phyloP scores from a whole-genome alignment of 2,329 filamentous ascomycete genomes.

The Colletotrichum lupini region DNA sequence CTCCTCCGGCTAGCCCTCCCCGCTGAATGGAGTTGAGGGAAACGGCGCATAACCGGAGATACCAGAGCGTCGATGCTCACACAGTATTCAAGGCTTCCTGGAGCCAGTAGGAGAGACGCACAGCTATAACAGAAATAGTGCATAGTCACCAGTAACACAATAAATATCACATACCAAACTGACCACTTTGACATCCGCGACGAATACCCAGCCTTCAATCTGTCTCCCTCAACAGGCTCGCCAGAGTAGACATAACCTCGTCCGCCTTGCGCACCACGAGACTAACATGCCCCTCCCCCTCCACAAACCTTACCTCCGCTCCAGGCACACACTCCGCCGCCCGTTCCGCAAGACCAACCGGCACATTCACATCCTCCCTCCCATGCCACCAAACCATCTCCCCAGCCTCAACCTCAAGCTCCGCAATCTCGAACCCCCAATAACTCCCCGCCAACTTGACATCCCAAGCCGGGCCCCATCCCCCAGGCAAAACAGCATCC shows the following conservation, averaged over 20 bases:
- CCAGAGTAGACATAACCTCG: neutral
- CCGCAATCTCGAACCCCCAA: constrained; percentile 46
- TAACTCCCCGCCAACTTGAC: constrained; percentile 40
- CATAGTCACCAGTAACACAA: neutral
- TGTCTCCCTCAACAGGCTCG: neutral
- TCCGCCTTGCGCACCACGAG: neutral
- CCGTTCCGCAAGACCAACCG: constrained; percentile 40
- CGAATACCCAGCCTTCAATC: neutral
- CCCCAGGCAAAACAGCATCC: constrained; percentile 24
- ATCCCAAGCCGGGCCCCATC: constrained; percentile 42
- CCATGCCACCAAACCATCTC: constrained; percentile 48
- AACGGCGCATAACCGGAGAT: neutral
- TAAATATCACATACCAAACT: neutral
- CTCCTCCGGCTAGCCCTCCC: constrained; percentile 1
- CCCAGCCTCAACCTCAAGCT: constrained; percentile 39
- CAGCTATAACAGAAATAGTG: neutral
- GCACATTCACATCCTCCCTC: constrained; percentile 44
- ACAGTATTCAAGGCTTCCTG: neutral
- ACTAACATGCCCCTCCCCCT: neutral
- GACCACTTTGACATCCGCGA: no score
- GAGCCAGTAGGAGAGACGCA: neutral
- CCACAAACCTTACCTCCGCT: neutral
- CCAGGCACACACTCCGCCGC: neutral
- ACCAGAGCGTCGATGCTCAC: neutral
- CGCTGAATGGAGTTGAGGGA: neutral